These are phyloP conservation scores for Neonectria hederae DNA, from an alignment of 2,329 filamentous ascomycete species.

Conservation along the genomic window DNA sequence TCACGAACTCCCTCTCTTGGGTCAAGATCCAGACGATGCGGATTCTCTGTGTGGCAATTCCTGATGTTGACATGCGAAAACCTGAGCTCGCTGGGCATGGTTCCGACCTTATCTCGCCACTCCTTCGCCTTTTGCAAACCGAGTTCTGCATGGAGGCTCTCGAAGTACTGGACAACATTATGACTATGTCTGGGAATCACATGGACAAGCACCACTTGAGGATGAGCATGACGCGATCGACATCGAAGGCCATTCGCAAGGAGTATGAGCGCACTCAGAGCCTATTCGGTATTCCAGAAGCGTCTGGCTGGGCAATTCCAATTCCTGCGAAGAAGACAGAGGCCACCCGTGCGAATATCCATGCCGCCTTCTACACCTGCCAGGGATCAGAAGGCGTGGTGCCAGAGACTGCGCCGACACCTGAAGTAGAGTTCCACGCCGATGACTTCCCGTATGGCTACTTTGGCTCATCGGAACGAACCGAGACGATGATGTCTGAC, in stretches of 20 bases:
- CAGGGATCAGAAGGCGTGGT: constrained; percentile 70
- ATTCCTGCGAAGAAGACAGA: constrained; percentile 90
- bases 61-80: constrained; percentile 92
- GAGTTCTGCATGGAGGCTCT: constrained; percentile 94
- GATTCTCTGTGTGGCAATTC: constrained; percentile 84
- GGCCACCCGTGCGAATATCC: constrained; percentile 88
- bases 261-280: constrained; percentile 96
- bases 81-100: constrained; percentile 90
- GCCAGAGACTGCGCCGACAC: constrained; percentile 73
- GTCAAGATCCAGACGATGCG: constrained; percentile 95
- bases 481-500: constrained; percentile 93
- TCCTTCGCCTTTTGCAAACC: constrained; percentile 88
- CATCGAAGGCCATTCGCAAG: constrained; percentile 86
- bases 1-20: constrained; percentile 90
- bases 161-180: constrained; percentile 91
- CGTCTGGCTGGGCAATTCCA: constrained; percentile 95
- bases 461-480: constrained; percentile 76
- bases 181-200: constrained; percentile 89
- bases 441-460: constrained; percentile 89
- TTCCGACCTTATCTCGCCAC: constrained; percentile 92
- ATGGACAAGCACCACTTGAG: constrained; percentile 94
- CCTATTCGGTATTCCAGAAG: constrained; percentile 94
- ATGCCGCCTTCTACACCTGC: constrained; percentile 95
- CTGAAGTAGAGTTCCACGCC: constrained; percentile 90
- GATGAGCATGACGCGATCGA: constrained; percentile 96